Evolutionary conservation across 2,329 filamentous ascomycete species (phyloP).

Genomic region (Epichloe gansuensis): DNA sequence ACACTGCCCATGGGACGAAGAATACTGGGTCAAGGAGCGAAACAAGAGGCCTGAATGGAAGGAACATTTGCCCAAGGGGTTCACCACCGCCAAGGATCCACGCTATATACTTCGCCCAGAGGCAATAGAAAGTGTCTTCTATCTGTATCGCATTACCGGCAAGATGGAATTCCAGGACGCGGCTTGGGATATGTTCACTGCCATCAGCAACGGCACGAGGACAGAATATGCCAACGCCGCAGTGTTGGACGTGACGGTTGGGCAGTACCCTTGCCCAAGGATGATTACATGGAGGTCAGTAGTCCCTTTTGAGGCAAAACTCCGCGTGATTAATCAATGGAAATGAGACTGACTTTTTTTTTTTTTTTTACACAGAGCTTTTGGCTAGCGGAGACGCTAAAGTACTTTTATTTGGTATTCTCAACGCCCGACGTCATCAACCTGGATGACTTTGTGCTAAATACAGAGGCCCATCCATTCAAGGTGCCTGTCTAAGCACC

Average conservation of each 20-base stretch:
- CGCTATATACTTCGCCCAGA: slow-evolving; percentile 60
- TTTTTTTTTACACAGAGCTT: not conserved
- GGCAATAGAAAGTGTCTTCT: slow-evolving; percentile 70
- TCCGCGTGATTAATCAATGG: not conserved
- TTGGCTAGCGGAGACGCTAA: slow-evolving; percentile 57
- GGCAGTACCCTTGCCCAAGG: slow-evolving; percentile 12
- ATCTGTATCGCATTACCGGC: slow-evolving; percentile 62
- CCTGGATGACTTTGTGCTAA: slow-evolving; percentile 55
- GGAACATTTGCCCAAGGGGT: slow-evolving; percentile 35
- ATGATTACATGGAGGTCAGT: slow-evolving; percentile 47
- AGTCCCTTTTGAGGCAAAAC: not conserved
- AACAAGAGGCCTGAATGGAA: slow-evolving; percentile 8
- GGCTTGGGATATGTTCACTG: slow-evolving; percentile 62
- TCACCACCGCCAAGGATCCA: slow-evolving; percentile 40
- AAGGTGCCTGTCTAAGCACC: slow-evolving; percentile 10
- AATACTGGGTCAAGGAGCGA: slow-evolving; percentile 42
- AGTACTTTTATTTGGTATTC: slow-evolving; percentile 65
- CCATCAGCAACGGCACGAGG: slow-evolving; percentile 44
- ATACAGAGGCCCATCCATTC: slow-evolving; percentile 51
- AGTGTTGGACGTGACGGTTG: slow-evolving; percentile 44
- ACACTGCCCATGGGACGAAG: slow-evolving; percentile 20
- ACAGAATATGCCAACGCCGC: slow-evolving; percentile 49
- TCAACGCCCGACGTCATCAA: slow-evolving; percentile 43
- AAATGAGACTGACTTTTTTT: too few relatives aligned
- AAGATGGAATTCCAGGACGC: slow-evolving; percentile 50